phyloP scores from a whole-genome alignment of 2,329 filamentous ascomycete genomes.

The Trichophyton verrucosum region DNA sequence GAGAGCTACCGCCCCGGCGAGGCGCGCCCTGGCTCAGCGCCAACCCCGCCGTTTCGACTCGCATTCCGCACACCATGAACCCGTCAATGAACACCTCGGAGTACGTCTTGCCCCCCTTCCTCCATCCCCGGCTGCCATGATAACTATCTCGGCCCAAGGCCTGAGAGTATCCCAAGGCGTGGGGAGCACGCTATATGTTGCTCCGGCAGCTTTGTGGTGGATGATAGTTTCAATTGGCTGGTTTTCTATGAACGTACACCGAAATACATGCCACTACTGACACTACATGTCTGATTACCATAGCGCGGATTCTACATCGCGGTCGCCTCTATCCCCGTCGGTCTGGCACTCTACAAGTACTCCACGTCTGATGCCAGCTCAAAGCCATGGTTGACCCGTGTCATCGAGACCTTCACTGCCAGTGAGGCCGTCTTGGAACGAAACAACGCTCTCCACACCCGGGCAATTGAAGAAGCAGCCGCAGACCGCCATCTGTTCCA shows the following conservation, averaged over 20 bases:
- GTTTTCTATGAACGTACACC: neutral
- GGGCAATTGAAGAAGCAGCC: conserved; percentile 50
- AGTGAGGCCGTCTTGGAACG: conserved; percentile 42
- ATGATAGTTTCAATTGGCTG: neutral
- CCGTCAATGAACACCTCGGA: conserved; percentile 36
- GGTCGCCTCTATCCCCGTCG: conserved; percentile 31
- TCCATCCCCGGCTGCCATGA: neutral
- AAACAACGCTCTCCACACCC: conserved; percentile 49
- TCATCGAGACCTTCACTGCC: conserved; percentile 46
- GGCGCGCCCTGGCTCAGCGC: conserved; percentile 26
- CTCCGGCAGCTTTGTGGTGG: neutral
- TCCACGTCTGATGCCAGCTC: conserved; percentile 27
- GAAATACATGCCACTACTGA: conserved; percentile 6
- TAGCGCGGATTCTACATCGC: conserved; percentile 38
- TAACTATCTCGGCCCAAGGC: neutral
- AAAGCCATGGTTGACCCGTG: conserved; percentile 29
- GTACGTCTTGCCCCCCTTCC: conserved; percentile 24
- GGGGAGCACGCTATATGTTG: neutral
- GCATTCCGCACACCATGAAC: conserved; percentile 30
- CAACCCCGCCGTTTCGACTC: conserved; percentile 35
- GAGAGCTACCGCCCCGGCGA: conserved; percentile 28
- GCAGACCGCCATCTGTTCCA: conserved; percentile 50
- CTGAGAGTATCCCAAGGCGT: neutral
- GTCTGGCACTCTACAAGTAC: conserved; percentile 32
- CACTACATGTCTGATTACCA: conserved; percentile 3